Evolutionary conservation across 176 grass and related monocot species (phyloP).

Genomic region (Elaeis guineensis): DNA sequence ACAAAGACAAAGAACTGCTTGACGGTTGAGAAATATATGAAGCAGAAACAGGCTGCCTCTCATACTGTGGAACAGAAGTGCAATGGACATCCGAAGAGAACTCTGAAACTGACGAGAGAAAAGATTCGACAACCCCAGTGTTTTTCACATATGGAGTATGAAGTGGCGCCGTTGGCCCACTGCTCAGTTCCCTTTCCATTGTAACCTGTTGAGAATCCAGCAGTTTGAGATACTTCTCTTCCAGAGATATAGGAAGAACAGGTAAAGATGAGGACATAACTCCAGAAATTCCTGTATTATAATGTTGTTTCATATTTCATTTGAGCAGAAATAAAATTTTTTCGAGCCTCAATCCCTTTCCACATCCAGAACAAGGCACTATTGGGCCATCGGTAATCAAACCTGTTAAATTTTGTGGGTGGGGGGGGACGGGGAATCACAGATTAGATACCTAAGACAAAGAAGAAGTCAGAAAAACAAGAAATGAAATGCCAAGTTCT

Average conservation of each 20-base stretch:
- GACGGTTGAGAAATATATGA: background rate
- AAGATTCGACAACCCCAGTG: background rate
- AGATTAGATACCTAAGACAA: too few relatives aligned
- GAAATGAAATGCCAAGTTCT: too few relatives aligned
- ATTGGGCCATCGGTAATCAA: too few relatives aligned
- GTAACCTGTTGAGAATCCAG: constrained; percentile 1
- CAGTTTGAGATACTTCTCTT: constrained; percentile 16
- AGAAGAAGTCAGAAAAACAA: too few relatives aligned
- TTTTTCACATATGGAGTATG: background rate
- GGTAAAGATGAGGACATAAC: constrained; percentile 10
- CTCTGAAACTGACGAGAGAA: background rate
- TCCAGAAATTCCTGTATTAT: constrained; percentile 14
- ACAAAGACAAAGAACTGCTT: background rate
- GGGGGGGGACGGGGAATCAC: too few relatives aligned
- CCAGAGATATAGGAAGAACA: background rate
- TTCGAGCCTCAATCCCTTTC: constrained; percentile 1
- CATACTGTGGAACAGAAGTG: too few relatives aligned
- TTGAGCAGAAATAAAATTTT: background rate
- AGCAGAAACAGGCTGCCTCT: too few relatives aligned
- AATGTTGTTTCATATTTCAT: constrained; percentile 14
- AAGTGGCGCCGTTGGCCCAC: background rate
- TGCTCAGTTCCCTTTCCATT: constrained; percentile 10
- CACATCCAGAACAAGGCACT: background rate
- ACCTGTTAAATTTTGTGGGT: too few relatives aligned
- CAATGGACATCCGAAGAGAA: background rate